Conservation (phyloP, 345 rosid genomes). For the Litchi chinensis region DNA sequence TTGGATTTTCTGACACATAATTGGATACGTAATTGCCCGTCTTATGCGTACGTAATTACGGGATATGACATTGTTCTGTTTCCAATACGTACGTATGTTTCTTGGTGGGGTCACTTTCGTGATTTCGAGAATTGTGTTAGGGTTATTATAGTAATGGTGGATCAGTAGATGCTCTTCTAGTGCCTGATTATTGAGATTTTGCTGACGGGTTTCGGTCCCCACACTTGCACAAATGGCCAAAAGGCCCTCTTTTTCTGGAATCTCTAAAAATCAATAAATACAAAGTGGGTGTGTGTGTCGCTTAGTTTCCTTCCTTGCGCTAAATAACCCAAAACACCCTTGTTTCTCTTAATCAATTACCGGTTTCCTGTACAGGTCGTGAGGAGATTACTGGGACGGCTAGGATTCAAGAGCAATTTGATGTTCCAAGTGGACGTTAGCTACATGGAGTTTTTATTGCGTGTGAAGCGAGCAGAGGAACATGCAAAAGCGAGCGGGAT, state of each 20-base stretch:
- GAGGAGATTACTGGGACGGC: conserved; percentile 50
- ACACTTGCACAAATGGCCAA: conserved; percentile 46
- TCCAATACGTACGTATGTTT: background rate
- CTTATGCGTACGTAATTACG: conserved; percentile 36
- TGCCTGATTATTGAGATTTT: conserved; percentile 39
- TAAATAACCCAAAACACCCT: conserved; percentile 37
- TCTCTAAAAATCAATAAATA: conserved; percentile 24
- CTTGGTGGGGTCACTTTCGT: conserved; percentile 16
- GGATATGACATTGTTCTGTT: conserved; percentile 23
- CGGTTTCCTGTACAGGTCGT: conserved; percentile 40
- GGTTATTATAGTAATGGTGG: conserved; percentile 31
- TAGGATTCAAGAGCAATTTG: conserved; percentile 49
- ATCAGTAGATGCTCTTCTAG: background rate
- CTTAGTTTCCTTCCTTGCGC: background rate
- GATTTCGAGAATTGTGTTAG: conserved; percentile 7
- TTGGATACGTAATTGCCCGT: conserved; percentile 28
- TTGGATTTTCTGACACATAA: conserved; percentile 81
- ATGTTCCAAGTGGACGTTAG: conserved; percentile 59
- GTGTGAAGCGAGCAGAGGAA: conserved; percentile 68
- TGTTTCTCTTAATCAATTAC: background rate
- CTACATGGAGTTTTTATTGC: conserved; percentile 71
- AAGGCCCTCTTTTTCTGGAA: conserved; percentile 51
- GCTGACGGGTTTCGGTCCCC: conserved; percentile 54
- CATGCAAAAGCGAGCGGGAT: conserved; percentile 61
- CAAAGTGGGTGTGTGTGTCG: background rate